Evolutionary conservation across 202 grass and related monocot species (phyloP), one percentile per base, ranked within the genome.

Genomic region (Carex arenaria): DNA sequence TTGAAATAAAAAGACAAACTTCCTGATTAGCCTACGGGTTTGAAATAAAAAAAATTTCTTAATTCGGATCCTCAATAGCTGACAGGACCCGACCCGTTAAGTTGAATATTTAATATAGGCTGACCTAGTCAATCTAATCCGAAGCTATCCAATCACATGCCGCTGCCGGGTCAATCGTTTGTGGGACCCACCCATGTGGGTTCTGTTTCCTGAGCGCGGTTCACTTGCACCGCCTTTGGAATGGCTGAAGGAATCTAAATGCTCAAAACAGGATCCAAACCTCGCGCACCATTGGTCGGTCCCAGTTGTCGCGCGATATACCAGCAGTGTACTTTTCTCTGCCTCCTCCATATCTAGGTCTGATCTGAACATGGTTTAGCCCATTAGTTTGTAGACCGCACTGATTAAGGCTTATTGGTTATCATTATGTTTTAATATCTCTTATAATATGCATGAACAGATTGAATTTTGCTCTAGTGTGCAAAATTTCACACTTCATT

Each of bases 141-240:
- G 2, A 32, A 32, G 53, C 22, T 4, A 23, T 47, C n/a, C 74
- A 74, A 63, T 79, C 61, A 78, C 43, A 26, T 82, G 56, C 6
- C 0, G 2, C 6, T 49, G 32, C 74, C 42, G 31, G 72, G 49
- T 78, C 59, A 68, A 61, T 18, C 81, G 6, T 72, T 53, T 49
- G 4, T 15, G 85, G 88, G 83, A 22, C 85, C 87, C 5, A 0
- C 68, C 82, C 87, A 89, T 86, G 87, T 87, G 90, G 45, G 49
- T 78, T 89, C 78, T 84, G 40, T 79, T 72, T 62, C 79, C 61
- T 64, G 61, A 60, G 72, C 28, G 76, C 69, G 71, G 62, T 54
- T 78, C 86, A 80, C 70, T 13, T 10, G 82, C 61, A 85, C 23
- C 67, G 3, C 2, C 38, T 82, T 74, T 54, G 74, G 67, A 77